These are phyloP conservation scores for Verticillium klebahnii DNA, from an alignment of 2,329 filamentous ascomycete genomes.

Conservation along the genomic window DNA sequence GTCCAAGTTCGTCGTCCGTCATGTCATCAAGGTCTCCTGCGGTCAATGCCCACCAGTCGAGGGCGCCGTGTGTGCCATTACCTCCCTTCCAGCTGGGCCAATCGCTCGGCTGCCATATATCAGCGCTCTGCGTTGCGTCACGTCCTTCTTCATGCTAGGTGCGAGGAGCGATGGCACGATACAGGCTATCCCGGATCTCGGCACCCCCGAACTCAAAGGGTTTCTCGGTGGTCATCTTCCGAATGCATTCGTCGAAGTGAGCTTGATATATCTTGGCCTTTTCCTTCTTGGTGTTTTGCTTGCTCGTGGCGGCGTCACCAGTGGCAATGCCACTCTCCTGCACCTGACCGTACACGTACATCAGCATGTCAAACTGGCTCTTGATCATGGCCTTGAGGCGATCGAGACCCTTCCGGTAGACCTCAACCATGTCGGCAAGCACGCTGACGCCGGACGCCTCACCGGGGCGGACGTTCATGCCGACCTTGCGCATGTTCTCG, in stretches of 20 bases:
- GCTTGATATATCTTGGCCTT: conserved; percentile 7
- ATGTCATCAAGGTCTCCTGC: background rate
- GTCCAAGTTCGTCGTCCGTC: background rate
- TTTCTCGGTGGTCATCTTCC: background rate
- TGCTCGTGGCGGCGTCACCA: background rate
- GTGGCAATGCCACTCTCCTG: background rate
- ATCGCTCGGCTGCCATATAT: background rate
- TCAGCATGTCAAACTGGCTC: conserved; percentile 15
- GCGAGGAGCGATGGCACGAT: background rate
- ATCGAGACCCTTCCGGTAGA: background rate
- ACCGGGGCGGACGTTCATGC: background rate
- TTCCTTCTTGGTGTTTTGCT: background rate
- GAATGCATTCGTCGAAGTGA: conserved; percentile 8
- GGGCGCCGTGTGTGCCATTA: background rate
- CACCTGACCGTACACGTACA: conserved; percentile 8
- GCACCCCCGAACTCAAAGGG: background rate
- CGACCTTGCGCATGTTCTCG: background rate
- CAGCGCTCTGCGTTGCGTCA: background rate
- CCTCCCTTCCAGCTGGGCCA: background rate
- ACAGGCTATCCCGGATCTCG: background rate
- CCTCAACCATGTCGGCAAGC: background rate
- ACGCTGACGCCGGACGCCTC: background rate
- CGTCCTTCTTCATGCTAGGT: background rate
- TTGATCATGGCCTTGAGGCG: conserved; percentile 8
- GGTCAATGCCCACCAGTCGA: conserved; percentile 1